phyloP scores from a whole-genome alignment of 257 asterid species.

The Nemophila menziesii region DNA sequence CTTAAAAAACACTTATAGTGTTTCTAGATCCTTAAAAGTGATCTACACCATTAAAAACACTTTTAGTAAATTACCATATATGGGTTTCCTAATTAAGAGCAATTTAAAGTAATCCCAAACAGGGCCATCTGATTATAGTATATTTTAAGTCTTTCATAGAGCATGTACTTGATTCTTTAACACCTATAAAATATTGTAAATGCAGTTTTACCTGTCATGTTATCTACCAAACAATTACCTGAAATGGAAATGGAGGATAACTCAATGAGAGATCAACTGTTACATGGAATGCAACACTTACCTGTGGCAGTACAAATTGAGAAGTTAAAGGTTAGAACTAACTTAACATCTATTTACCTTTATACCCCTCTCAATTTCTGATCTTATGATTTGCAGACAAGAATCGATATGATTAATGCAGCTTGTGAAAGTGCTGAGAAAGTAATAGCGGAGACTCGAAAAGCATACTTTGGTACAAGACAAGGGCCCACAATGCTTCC shows the following conservation, averaged over 20 bases:
- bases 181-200: not conserved
- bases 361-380: slow-evolving; percentile 6
- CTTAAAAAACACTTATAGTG: too few relatives aligned
- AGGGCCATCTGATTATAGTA: too few relatives aligned
- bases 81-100: too few relatives aligned
- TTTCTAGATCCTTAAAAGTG: too few relatives aligned
- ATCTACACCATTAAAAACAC: too few relatives aligned
- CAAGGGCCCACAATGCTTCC: slow-evolving; percentile 91
- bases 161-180: too few relatives aligned
- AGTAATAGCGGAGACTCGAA: slow-evolving; percentile 86
- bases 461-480: slow-evolving; percentile 74
- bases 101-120: too few relatives aligned
- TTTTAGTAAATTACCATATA: too few relatives aligned
- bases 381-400: slow-evolving; percentile 34
- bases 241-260: slow-evolving; percentile 94
- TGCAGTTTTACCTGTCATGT: slow-evolving; percentile 94
- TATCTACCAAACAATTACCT: slow-evolving; percentile 89
- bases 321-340: slow-evolving; percentile 52
- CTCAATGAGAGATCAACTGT: slow-evolving; percentile 69
- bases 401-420: slow-evolving; percentile 82
- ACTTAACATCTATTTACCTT: not conserved
- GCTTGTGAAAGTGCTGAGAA: slow-evolving; percentile 98
- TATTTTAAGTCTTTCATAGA: too few relatives aligned
- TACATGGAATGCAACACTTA: slow-evolving; percentile 73
- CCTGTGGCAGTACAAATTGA: slow-evolving; percentile 73